phyloP scores from a whole-genome alignment of 78 protist species.

The Chrysochromulina parva region DNA sequence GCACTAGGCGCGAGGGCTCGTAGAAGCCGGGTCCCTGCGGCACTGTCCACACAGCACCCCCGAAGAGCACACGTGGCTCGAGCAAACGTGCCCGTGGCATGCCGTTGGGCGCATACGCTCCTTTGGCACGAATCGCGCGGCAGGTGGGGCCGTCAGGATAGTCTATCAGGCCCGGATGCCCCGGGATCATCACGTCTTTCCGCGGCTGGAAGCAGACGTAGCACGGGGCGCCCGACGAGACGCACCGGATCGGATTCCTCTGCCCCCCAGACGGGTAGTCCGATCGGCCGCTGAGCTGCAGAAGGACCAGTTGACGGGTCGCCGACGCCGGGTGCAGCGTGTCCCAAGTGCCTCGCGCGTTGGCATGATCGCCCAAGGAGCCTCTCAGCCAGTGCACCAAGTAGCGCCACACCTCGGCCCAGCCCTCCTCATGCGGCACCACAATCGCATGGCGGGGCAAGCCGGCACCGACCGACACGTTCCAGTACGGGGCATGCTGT shows the following conservation, averaged over 20 bases:
- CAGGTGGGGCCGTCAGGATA: background rate
- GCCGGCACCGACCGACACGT: background rate
- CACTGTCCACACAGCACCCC: background rate
- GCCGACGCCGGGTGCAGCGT: background rate
- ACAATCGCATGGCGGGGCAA: background rate
- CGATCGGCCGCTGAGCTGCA: background rate
- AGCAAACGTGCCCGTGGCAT: background rate
- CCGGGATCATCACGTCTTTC: constrained; percentile 4
- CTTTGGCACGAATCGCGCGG: no score
- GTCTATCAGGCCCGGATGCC: background rate
- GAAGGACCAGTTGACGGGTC: background rate
- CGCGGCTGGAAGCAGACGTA: constrained; percentile 2
- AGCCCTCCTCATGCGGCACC: constrained; percentile 5
- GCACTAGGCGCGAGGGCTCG: background rate
- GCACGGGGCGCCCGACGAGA: background rate
- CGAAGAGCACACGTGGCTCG: background rate
- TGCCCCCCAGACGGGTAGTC: background rate
- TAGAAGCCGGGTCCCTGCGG: background rate
- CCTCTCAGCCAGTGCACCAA: no score
- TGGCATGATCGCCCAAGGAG: background rate
- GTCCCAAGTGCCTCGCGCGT: background rate
- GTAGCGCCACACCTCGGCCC: background rate
- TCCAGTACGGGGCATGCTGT: background rate
- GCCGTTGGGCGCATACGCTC: no score
- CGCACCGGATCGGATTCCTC: background rate